A percentile compares a stretch with the other conserved stretches of the same genome.
phyloP scores from a whole-genome alignment of 2,329 filamentous ascomycete genomes.

The Cadophora sp. region DNA sequence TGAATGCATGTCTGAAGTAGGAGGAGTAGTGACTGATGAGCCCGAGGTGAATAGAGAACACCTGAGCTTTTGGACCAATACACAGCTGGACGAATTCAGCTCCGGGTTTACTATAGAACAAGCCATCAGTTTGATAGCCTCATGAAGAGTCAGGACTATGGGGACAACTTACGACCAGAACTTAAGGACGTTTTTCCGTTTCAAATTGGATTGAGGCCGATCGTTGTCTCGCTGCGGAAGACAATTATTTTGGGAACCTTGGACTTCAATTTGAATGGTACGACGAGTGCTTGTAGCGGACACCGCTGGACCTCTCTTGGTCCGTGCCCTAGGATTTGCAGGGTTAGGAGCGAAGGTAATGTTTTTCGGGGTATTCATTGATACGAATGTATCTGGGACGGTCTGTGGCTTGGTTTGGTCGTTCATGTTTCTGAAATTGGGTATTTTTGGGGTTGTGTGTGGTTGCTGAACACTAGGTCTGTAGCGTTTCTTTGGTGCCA shows the following conservation, averaged over 20 bases:
- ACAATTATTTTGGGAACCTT: not conserved
- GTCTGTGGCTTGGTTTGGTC: not conserved
- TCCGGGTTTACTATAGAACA: not conserved
- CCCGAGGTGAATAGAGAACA: conserved; percentile 11
- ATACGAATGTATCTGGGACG: not conserved
- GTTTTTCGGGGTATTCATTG: not conserved
- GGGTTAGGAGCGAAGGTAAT: not conserved
- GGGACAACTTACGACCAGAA: conserved; percentile 10
- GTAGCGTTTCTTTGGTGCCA: not conserved
- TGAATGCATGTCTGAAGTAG: conserved; percentile 8
- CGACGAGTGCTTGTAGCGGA: too few relatives aligned
- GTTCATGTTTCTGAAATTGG: too few relatives aligned
- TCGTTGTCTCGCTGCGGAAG: not conserved
- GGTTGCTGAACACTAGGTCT: not conserved
- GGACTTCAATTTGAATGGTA: not conserved
- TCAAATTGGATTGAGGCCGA: not conserved
- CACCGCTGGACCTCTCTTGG: not conserved
- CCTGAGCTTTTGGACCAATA: not conserved
- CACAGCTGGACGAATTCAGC: not conserved
- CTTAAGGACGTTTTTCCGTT: not conserved
- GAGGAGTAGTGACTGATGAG: conserved; percentile 12
- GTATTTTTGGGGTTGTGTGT: not conserved
- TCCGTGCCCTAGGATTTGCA: not conserved
- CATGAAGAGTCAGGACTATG: not conserved
- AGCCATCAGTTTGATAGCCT: not conserved